These are phyloP conservation scores for Geranium rotundifolium DNA, from an alignment of 345 rosid species.

Conservation along the genomic window DNA sequence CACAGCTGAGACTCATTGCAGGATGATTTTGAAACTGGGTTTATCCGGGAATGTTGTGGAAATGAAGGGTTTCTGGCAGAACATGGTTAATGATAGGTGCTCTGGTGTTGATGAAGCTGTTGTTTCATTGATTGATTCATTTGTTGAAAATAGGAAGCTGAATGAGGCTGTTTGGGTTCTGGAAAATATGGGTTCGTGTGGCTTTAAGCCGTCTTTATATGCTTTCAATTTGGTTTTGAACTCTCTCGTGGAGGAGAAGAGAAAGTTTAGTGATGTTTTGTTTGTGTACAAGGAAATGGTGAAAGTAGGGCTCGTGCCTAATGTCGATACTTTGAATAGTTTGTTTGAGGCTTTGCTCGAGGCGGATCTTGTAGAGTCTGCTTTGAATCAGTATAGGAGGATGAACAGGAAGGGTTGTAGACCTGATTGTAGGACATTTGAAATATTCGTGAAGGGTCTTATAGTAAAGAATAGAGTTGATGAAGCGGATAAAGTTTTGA, in stretches of 20 bases:
- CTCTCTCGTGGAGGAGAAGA: slow-evolving; percentile 28
- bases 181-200: slow-evolving; percentile 23
- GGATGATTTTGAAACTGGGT: slow-evolving; percentile 43
- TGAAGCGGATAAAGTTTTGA: slow-evolving; percentile 27
- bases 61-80: slow-evolving; percentile 30
- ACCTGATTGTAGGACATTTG: slow-evolving; percentile 36
- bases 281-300: slow-evolving; percentile 59
- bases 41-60: slow-evolving; percentile 33
- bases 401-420: slow-evolving; percentile 33
- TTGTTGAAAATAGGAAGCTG: slow-evolving; percentile 22
- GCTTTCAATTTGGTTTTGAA: slow-evolving; percentile 30
- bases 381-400: slow-evolving; percentile 43
- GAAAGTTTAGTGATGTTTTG: slow-evolving; percentile 23
- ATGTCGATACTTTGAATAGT: slow-evolving; percentile 33
- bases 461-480: slow-evolving; percentile 13
- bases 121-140: slow-evolving; percentile 23
- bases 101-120: slow-evolving; percentile 21
- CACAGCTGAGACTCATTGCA: slow-evolving; percentile 27
- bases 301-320: slow-evolving; percentile 37
- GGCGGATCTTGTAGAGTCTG: slow-evolving; percentile 23
- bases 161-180: slow-evolving; percentile 32
- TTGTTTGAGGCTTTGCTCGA: slow-evolving; percentile 35
- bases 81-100: slow-evolving; percentile 23
- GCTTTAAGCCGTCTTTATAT: slow-evolving; percentile 22
- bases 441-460: slow-evolving; percentile 38